Evolutionary conservation across 208 protist genomes (phyloP), one percentile per base, ranked within the genome.

Genomic region (Paratrypanosoma confusum): DNA sequence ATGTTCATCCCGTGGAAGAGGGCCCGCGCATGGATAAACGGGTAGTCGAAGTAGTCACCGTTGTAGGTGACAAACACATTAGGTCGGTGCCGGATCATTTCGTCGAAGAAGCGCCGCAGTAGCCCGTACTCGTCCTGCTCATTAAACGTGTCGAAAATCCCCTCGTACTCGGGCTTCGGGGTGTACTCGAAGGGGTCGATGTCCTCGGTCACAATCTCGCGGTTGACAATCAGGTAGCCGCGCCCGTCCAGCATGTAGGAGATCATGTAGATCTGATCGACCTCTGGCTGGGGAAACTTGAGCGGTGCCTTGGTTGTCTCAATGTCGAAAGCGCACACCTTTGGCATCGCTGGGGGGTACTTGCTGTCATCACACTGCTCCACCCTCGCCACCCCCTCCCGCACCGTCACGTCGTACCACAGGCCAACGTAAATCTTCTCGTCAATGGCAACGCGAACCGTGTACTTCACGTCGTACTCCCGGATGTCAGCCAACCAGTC

Each of bases 41-140:
- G 97, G 62, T 92, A 99, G 81, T 99, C 99, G 80, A 99, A 99
- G 53, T 89, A 97, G 67, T 99, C 99, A 24, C 99, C 99, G 89
- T 99, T 99, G 66, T 97, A 99, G 2, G 99, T 99, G 10, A 99
- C 97, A 53, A 98, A 96, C 13, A 99, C 93, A 39, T 93, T 90
- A 10, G 98, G 98, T 41, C 90, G 78, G 39, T 93, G 74, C 56
- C 90, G 71, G 18, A 85, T 57, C 50, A 99, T 98, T 40, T 99
- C 95, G 18, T 86, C 71, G 41, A 99, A 98, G 53, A 97, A 99
- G 27, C 79, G 71, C 4, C 65, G 47, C 11, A 99, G 68, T 1
- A 97, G 58, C 10, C 76, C 57, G 3, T 73, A 72, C 64, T 99
- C 97, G 46, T 99, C 72, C 1, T 47, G 38, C 51, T 96, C 95